A percentile compares a stretch with the other conserved stretches of the same genome.
Evolutionary conservation across 75 land plant species (phyloP).

Genomic region (Ceratopteris richardii): DNA sequence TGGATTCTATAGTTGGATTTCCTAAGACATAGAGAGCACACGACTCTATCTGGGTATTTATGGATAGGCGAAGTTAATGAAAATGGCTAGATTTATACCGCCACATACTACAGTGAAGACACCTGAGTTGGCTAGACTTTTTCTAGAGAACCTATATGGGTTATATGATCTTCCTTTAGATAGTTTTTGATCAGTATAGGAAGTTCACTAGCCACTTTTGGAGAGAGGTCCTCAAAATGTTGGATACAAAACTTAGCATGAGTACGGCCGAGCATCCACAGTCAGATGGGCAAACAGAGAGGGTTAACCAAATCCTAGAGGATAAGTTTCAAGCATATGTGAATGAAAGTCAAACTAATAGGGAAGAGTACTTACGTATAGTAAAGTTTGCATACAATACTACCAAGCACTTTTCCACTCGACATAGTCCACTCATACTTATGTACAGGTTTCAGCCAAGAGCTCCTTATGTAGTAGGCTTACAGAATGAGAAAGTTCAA

Average conservation of each 20-base stretch:
- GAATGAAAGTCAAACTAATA: slow-evolving; percentile 9
- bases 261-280: slow-evolving; percentile 14
- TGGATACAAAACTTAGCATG: slow-evolving; percentile 1
- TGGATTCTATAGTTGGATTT: slow-evolving; percentile 25
- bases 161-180: neutral
- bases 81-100: slow-evolving; percentile 3
- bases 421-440: slow-evolving; percentile 9
- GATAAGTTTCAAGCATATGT: slow-evolving; percentile 8
- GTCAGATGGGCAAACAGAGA: slow-evolving; percentile 18
- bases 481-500: no score
- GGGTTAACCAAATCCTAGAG: slow-evolving; percentile 8
- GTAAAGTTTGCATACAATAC: slow-evolving; percentile 29
- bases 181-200: neutral
- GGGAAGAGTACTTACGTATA: slow-evolving; percentile 9
- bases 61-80: slow-evolving; percentile 2
- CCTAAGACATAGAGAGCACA: slow-evolving; percentile 11
- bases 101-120: neutral
- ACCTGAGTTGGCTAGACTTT: neutral
- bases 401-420: slow-evolving; percentile 2
- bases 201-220: slow-evolving; percentile 5
- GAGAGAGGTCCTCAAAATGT: neutral
- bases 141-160: neutral
- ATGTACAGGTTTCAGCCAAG: slow-evolving; percentile 12
- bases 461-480: neutral
- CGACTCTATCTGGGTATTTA: slow-evolving; percentile 4